phyloP scores from a whole-genome alignment of 2,329 filamentous ascomycete genomes.

The Fusarium sp. region DNA sequence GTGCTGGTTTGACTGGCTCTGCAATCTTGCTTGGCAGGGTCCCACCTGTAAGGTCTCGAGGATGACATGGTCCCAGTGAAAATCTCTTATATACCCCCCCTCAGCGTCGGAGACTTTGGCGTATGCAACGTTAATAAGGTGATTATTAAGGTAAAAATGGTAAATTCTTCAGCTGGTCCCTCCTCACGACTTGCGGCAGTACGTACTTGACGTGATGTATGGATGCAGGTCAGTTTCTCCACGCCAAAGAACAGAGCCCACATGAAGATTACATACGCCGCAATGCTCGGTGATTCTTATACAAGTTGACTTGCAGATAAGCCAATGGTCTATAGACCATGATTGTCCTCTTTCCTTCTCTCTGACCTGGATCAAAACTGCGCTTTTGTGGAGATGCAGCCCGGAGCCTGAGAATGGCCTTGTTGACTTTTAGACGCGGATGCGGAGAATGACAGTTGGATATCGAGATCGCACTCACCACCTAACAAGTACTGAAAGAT shows the following conservation, averaged over 20 bases:
- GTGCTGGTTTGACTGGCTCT: slow-evolving; percentile 39
- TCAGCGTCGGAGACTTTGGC: neutral
- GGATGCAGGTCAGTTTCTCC: neutral
- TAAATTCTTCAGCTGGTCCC: neutral
- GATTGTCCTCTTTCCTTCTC: neutral
- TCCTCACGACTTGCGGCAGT: slow-evolving; percentile 5
- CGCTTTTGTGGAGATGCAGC: neutral
- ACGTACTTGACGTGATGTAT: neutral
- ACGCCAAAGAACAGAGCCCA: neutral
- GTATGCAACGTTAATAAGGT: too few relatives aligned
- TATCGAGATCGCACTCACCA: slow-evolving; percentile 12
- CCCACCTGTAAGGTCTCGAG: slow-evolving; percentile 22
- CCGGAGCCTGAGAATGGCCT: neutral
- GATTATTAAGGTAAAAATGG: neutral
- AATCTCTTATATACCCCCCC: neutral
- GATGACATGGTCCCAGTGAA: slow-evolving; percentile 27
- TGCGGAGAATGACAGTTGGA: neutral
- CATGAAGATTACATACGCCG: neutral
- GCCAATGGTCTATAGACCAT: neutral
- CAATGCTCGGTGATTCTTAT: too few relatives aligned
- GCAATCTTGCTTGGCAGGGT: slow-evolving; percentile 38
- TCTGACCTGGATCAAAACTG: neutral
- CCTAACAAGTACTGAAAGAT: too few relatives aligned
- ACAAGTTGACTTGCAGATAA: too few relatives aligned
- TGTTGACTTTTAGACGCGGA: neutral